Evolutionary conservation across 2,329 filamentous ascomycete species (phyloP), one percentile per base, ranked within the genome.

Genomic region (Epichloe uncinata): DNA sequence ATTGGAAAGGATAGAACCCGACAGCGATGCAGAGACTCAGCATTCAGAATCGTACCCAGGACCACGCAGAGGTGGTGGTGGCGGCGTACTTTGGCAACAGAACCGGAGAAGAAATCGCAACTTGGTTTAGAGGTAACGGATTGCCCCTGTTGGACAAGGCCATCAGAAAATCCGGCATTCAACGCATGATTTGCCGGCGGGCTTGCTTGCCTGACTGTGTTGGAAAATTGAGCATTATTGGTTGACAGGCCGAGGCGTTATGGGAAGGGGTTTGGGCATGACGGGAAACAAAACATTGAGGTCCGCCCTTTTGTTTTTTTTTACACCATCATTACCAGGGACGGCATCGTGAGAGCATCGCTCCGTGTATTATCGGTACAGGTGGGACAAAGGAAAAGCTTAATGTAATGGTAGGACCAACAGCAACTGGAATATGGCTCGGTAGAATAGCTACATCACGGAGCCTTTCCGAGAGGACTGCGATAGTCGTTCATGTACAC

Each of bases 11-110:
- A 56, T 64, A 50, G 63, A 70, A 59, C 57, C 67, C 16, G 54
- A 50, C 56, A 54, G 61, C 42, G 48, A 49, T 37, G 37, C 54
- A 42, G 44, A 49, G 26, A 51, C 58, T 49, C 43, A 54, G 44
- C 48, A 50, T 11, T 56, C 57, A 37, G 54, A 54, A 35, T 34
- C 56, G 45, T 56, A 56, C 54, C 54, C 57, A 1, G 50, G 51
- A 18, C 58, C 57, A 26, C 58, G 55, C 20, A 53, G 60, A 53
- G 30, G 63, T 2, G 61, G 65, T 26, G 64, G 63, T 2, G 61
- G 67, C 22, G 61, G 71, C 41, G 73, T 73, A 5, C 61, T 78
- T 37, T 78, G 74, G 74, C 74, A 78, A 61, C 74, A 78, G 62
- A 75, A 75, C 47, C 65, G 73, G 50, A 66, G 68, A 49, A 70